These are phyloP conservation scores for Puccinia triticina DNA, from an alignment of 1,284 basidiomycete genomes.

Conservation along the genomic window DNA sequence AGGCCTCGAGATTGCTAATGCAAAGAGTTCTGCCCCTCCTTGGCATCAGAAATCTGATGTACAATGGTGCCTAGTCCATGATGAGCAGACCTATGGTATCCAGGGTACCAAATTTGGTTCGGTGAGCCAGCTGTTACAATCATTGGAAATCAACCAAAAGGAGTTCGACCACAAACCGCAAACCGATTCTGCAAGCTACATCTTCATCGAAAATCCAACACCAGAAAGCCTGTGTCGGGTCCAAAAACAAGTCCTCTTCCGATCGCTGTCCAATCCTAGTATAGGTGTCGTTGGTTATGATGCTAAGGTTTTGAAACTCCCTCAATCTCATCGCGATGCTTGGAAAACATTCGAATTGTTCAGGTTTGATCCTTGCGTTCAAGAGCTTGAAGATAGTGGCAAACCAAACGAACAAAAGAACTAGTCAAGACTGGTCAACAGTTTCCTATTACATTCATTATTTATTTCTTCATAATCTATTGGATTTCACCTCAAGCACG, in stretches of 20 bases:
- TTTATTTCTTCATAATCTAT: background rate
- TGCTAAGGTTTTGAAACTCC: conserved; percentile 23
- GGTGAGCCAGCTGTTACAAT: background rate
- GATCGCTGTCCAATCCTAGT: background rate
- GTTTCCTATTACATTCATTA: background rate
- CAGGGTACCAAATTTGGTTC: conserved; percentile 31
- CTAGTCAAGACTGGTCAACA: background rate
- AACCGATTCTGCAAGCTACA: background rate
- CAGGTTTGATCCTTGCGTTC: background rate
- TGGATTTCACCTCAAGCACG: background rate
- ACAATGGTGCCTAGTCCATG: conserved; percentile 33
- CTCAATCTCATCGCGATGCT: background rate
- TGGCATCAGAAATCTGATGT: conserved; percentile 11
- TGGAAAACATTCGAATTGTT: conserved; percentile 24
- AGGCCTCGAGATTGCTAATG: background rate
- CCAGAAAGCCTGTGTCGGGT: conserved; percentile 1
- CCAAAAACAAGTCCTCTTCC: conserved; percentile 18
- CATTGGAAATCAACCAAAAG: background rate
- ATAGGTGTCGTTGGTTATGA: background rate
- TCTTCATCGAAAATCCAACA: conserved; percentile 32
- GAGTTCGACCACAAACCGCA: background rate
- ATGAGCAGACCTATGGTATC: conserved; percentile 32
- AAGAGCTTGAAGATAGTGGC: background rate
- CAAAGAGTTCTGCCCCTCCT: conserved; percentile 1
- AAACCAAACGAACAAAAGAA: too few relatives aligned